phyloP scores from a whole-genome alignment of 2,329 filamentous ascomycete species.

The Alternaria burnsii region DNA sequence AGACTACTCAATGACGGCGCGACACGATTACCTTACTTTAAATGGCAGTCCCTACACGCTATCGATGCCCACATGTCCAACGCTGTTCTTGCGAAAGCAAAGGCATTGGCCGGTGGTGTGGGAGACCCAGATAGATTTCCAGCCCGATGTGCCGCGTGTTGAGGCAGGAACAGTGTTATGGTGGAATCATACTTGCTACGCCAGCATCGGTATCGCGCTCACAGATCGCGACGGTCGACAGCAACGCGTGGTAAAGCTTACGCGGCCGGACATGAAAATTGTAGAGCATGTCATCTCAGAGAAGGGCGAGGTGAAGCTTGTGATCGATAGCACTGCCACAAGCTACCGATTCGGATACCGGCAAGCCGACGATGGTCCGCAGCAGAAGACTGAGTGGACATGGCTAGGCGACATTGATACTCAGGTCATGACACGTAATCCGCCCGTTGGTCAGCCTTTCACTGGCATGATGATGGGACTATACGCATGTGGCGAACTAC shows the following conservation, averaged over 20 bases:
- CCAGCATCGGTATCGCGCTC: constrained; percentile 52
- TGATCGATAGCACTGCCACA: constrained; percentile 9
- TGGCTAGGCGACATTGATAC: constrained; percentile 39
- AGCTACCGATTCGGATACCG: constrained; percentile 39
- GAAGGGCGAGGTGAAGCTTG: constrained; percentile 31
- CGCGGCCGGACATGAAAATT: constrained; percentile 16
- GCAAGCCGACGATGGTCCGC: constrained; percentile 3
- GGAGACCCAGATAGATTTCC: constrained; percentile 57
- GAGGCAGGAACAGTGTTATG: constrained; percentile 65
- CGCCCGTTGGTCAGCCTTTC: constrained; percentile 53
- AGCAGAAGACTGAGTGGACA: constrained; percentile 8
- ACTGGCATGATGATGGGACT: constrained; percentile 59
- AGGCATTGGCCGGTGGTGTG: constrained; percentile 55
- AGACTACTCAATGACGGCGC: constrained; percentile 58
- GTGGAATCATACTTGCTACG: constrained; percentile 62
- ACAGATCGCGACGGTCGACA: background rate
- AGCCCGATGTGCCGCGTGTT: constrained; percentile 52
- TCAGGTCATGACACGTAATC: constrained; percentile 45
- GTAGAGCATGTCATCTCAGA: constrained; percentile 18
- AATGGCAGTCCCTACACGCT: constrained; percentile 64
- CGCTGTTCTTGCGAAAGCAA: constrained; percentile 65
- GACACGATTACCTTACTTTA: constrained; percentile 57
- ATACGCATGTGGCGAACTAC: constrained; percentile 55
- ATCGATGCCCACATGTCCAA: constrained; percentile 60
- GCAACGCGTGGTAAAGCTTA: constrained; percentile 14